Percentiles rank a stretch among this genome's conserved stretches.
These are phyloP conservation scores for Coemansia sp. DNA, from an alignment of 192 early-diverging fungal species.

Conservation along the genomic window DNA sequence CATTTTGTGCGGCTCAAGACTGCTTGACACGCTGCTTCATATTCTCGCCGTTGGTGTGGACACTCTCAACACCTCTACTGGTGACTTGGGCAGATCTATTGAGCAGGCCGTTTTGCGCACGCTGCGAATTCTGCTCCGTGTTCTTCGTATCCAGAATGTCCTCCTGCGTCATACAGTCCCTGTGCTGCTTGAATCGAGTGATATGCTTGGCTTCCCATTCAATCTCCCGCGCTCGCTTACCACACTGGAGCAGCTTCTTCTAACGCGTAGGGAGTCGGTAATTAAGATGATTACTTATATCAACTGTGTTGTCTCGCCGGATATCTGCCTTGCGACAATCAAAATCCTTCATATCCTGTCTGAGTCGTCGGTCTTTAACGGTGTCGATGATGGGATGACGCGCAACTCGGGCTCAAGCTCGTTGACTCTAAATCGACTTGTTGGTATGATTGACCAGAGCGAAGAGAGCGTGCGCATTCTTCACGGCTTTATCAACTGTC, in stretches of 20 bases:
- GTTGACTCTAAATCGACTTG: conserved; percentile 68
- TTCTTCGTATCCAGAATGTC: conserved; percentile 72
- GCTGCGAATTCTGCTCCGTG: conserved; percentile 65
- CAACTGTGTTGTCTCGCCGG: conserved; percentile 65
- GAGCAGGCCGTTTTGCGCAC: conserved; percentile 33
- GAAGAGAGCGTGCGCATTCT: conserved; percentile 69
- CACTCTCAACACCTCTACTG: conserved; percentile 52
- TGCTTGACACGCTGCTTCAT: conserved; percentile 70
- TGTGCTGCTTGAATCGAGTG: conserved; percentile 51
- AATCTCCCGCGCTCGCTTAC: conserved; percentile 60
- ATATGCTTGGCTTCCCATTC: conserved; percentile 52
- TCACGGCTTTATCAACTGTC: conserved; percentile 72
- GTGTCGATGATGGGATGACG: conserved; percentile 47
- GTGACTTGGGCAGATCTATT: conserved; percentile 34
- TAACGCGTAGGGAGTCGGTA: conserved; percentile 67
- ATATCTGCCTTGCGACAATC: conserved; percentile 71
- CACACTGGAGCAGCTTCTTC: conserved; percentile 78
- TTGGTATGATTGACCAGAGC: conserved; percentile 66
- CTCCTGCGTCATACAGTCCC: conserved; percentile 71
- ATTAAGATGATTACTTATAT: conserved; percentile 73
- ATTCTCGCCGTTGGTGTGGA: conserved; percentile 66
- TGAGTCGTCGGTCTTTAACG: conserved; percentile 68
- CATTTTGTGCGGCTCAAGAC: conserved; percentile 72
- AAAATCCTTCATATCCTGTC: conserved; percentile 73
- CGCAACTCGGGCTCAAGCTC: conserved; percentile 48